phyloP scores from a whole-genome alignment of 2,329 filamentous ascomycete species.

The Exophiala spinifera region DNA sequence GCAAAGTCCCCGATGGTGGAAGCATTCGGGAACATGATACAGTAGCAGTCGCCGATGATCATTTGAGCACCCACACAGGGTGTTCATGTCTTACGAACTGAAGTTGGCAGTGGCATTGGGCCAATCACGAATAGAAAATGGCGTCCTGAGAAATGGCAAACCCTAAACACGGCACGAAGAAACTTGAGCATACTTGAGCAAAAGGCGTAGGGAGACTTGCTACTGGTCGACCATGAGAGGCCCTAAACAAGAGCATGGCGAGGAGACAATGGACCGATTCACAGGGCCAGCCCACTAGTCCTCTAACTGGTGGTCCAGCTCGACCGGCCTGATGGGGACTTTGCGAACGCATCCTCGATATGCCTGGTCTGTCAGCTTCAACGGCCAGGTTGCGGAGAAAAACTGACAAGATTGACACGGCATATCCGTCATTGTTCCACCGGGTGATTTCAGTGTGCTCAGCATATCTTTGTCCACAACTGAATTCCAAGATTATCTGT shows the following conservation, averaged over 20 bases:
- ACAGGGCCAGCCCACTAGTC: background rate
- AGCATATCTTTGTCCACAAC: slow-evolving; percentile 15
- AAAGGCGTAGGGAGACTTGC: background rate
- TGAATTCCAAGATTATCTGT: slow-evolving; percentile 8
- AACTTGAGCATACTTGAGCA: background rate
- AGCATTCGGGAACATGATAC: background rate
- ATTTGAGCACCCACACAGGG: background rate
- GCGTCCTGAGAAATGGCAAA: background rate
- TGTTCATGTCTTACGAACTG: background rate
- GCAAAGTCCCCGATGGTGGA: background rate
- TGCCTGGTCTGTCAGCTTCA: background rate
- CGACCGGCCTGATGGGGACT: background rate
- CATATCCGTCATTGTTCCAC: background rate
- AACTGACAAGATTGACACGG: background rate
- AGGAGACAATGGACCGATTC: too few species aligned
- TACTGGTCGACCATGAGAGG: background rate
- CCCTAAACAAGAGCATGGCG: background rate
- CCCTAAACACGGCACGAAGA: background rate
- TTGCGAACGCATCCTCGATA: too few species aligned
- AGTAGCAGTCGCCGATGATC: too few species aligned
- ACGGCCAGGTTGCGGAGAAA: background rate
- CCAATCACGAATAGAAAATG: background rate
- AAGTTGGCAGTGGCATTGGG: background rate
- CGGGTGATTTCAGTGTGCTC: background rate
- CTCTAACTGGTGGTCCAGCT: background rate